phyloP scores from a whole-genome alignment of 371 early-diverging fungal species.

The Circinella umbellata region DNA sequence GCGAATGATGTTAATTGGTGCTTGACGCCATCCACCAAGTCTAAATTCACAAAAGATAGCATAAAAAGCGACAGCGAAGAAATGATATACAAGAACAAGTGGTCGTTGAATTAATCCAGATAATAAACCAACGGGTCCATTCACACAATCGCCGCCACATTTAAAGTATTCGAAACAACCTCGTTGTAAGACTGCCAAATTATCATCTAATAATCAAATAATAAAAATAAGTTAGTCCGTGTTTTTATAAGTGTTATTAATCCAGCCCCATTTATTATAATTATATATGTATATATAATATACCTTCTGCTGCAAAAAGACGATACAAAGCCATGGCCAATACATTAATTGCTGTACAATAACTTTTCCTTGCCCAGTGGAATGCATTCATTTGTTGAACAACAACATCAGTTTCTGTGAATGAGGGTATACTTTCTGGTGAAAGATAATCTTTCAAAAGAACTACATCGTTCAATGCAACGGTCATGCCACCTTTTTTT shows the following conservation, averaged over 20 bases:
- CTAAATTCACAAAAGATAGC: conserved; percentile 60
- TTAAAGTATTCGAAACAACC: conserved; percentile 91
- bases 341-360: conserved; percentile 84
- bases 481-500: conserved; percentile 88
- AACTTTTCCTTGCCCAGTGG: conserved; percentile 82
- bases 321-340: conserved; percentile 89
- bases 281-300: background rate
- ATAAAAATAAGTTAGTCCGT: too few species aligned
- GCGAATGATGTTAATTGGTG: conserved; percentile 41
- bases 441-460: conserved; percentile 61
- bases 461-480: conserved; percentile 90
- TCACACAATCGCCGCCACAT: conserved; percentile 78
- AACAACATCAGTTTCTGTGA: conserved; percentile 55
- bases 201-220: conserved; percentile 8
- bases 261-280: background rate
- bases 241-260: too few species aligned
- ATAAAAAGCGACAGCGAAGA: conserved; percentile 84
- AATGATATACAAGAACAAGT: conserved; percentile 73
- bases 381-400: conserved; percentile 63
- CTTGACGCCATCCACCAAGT: conserved; percentile 32
- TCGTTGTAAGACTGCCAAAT: conserved; percentile 74
- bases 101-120: conserved; percentile 77
- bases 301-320: conserved; percentile 73
- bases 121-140: conserved; percentile 85
- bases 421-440: conserved; percentile 54